Percentiles rank a stretch among this genome's conserved stretches.
These are phyloP conservation scores for Paramecium caudatum DNA, from an alignment of 73 alveolate species.

Conservation along the genomic window DNA sequence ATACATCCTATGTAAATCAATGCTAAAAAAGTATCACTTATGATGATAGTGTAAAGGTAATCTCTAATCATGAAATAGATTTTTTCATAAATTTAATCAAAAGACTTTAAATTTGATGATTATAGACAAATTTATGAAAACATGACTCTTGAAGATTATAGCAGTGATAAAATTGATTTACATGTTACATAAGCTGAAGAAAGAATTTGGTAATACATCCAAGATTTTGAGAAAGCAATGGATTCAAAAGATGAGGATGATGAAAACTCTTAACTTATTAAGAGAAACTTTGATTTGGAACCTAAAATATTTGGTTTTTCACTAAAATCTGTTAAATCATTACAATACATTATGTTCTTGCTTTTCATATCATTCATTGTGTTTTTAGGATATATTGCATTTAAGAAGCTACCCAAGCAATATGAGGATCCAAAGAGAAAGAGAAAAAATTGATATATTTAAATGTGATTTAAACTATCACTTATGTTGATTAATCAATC, in stretches of 20 bases:
- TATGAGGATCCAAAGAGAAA: slow-evolving; percentile 9
- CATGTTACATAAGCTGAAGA: slow-evolving; percentile 38
- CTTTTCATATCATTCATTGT: background rate
- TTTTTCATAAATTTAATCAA: slow-evolving; percentile 24
- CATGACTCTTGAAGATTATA: slow-evolving; percentile 55
- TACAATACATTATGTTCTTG: slow-evolving; percentile 50
- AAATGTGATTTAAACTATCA: no score
- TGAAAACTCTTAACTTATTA: background rate
- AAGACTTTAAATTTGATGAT: slow-evolving; percentile 60
- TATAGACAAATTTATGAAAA: slow-evolving; percentile 51
- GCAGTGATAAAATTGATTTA: slow-evolving; percentile 28
- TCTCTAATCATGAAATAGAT: slow-evolving; percentile 32
- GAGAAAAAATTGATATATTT: slow-evolving; percentile 11
- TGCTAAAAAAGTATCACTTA: slow-evolving; percentile 54
- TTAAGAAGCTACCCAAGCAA: slow-evolving; percentile 9
- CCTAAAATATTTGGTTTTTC: slow-evolving; percentile 66
- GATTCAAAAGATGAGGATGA: slow-evolving; percentile 45
- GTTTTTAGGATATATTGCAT: slow-evolving; percentile 31
- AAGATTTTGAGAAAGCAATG: slow-evolving; percentile 66
- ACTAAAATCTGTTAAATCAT: slow-evolving; percentile 20
- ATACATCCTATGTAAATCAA: slow-evolving; percentile 24
- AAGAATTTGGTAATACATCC: slow-evolving; percentile 39
- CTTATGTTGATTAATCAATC: background rate
- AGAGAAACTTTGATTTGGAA: slow-evolving; percentile 36
- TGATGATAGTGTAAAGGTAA: slow-evolving; percentile 67